phyloP scores from a whole-genome alignment of 2,329 filamentous ascomycete species.

The Fusarium buxicola region DNA sequence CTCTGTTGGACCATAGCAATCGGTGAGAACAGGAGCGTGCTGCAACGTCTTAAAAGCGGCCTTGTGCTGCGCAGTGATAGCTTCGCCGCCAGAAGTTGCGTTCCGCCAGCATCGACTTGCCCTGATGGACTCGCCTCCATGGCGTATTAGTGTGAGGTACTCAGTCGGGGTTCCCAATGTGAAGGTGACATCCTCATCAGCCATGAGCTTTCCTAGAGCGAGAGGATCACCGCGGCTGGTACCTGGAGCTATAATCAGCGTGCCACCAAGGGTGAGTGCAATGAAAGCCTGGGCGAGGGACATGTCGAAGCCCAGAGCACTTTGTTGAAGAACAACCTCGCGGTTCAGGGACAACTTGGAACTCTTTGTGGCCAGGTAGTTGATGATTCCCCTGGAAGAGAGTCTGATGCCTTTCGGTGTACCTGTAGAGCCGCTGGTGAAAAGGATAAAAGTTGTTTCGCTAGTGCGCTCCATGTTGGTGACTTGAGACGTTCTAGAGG shows the following conservation, averaged over 20 bases:
- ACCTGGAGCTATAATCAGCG: rapidly evolving
- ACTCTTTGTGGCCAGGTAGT: neutral
- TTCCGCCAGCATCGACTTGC: neutral
- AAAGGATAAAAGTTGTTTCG: neutral
- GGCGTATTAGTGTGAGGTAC: neutral
- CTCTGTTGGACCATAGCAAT: neutral
- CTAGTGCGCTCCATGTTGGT: neutral
- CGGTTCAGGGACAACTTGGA: neutral
- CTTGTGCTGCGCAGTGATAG: neutral
- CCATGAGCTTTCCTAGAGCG: neutral
- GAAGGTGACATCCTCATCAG: neutral
- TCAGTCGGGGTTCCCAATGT: slow-evolving; percentile 4
- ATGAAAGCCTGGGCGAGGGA: neutral
- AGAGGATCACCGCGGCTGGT: neutral
- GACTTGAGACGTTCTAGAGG: rapidly evolving
- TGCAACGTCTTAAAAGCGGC: rapidly evolving
- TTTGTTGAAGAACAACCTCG: neutral
- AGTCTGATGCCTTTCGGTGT: neutral
- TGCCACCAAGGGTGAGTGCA: neutral
- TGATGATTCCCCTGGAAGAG: neutral
- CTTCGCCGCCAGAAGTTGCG: neutral
- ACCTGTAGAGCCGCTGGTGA: neutral
- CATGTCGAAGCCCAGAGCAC: slow-evolving; percentile 2
- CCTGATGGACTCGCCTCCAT: neutral
- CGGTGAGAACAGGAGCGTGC: neutral